phyloP scores from a whole-genome alignment of 2,329 filamentous ascomycete species.

The Cercospora sp. region DNA sequence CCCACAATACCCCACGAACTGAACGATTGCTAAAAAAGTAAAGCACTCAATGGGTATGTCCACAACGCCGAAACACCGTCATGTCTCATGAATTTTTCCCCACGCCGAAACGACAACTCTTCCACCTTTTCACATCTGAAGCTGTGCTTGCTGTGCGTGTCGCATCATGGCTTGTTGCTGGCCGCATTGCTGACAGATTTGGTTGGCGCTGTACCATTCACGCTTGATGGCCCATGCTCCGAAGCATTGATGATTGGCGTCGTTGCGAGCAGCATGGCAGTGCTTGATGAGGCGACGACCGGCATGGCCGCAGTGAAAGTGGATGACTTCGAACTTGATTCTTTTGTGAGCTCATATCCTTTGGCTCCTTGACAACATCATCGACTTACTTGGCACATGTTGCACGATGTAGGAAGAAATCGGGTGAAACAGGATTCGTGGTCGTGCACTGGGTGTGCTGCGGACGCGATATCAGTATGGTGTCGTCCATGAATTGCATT shows the following conservation, averaged over 20 bases:
- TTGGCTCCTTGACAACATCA: background rate
- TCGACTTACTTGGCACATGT: constrained; percentile 35
- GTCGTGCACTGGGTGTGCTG: background rate
- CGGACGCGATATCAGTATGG: background rate
- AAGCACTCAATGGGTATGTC: constrained; percentile 39
- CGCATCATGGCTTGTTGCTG: constrained; percentile 30
- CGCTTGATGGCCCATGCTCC: constrained; percentile 64
- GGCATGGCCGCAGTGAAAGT: constrained; percentile 65
- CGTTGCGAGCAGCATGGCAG: constrained; percentile 74
- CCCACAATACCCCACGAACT: background rate
- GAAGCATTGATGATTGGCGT: constrained; percentile 68
- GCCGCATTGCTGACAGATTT: constrained; percentile 51
- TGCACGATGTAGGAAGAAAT: background rate
- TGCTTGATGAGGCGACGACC: constrained; percentile 63
- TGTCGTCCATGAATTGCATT: background rate
- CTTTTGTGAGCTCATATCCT: background rate
- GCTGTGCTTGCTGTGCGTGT: constrained; percentile 32
- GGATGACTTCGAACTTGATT: constrained; percentile 64
- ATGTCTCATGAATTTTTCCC: background rate
- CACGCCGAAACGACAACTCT: background rate
- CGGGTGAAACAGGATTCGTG: background rate
- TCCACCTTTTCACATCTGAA: constrained; percentile 16
- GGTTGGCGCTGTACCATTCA: constrained; percentile 59
- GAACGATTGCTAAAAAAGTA: constrained; percentile 16
- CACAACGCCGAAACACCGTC: constrained; percentile 27